These are phyloP conservation scores for Silene noctiflora DNA, from an alignment of 179 eudicot species.

Conservation along the genomic window DNA sequence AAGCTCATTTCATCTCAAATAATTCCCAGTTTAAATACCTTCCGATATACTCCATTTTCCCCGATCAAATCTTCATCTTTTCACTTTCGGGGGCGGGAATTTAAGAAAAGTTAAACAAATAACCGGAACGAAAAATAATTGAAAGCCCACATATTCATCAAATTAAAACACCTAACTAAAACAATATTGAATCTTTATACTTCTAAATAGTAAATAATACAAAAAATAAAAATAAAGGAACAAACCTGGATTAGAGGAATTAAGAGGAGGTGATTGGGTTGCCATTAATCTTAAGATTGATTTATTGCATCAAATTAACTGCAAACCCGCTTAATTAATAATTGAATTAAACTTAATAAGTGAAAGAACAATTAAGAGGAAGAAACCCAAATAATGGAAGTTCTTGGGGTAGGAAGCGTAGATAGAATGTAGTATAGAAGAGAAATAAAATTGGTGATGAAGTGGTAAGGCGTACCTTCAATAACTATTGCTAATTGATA, in stretches of 20 bases:
- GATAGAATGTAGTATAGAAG: too few species aligned
- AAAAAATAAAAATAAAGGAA: not conserved
- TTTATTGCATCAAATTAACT: conserved; percentile 21
- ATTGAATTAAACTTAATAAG: not conserved
- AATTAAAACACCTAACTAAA: not conserved
- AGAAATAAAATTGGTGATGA: too few species aligned
- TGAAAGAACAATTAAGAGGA: not conserved
- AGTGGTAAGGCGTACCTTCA: too few species aligned
- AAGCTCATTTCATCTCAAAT: not conserved
- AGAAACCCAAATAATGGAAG: too few species aligned
- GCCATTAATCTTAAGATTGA: conserved; percentile 33
- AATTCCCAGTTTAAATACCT: not conserved
- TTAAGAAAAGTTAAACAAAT: too few species aligned
- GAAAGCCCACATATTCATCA: not conserved
- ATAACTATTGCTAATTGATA: too few species aligned
- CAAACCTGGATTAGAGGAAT: conserved; percentile 38
- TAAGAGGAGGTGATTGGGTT: conserved; percentile 32
- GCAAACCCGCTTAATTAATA: not conserved
- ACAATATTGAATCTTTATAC: conserved; percentile 5
- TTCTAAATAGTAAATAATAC: not conserved
- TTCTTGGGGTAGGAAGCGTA: too few species aligned
- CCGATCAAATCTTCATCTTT: too few species aligned
- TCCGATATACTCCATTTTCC: too few species aligned
- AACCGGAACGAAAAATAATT: not conserved
- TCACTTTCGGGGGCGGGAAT: too few species aligned